Base-by-base conservation (phyloP, 225 moss, liverwort and hornwort species). In the Straminergon stramineum region DNA sequence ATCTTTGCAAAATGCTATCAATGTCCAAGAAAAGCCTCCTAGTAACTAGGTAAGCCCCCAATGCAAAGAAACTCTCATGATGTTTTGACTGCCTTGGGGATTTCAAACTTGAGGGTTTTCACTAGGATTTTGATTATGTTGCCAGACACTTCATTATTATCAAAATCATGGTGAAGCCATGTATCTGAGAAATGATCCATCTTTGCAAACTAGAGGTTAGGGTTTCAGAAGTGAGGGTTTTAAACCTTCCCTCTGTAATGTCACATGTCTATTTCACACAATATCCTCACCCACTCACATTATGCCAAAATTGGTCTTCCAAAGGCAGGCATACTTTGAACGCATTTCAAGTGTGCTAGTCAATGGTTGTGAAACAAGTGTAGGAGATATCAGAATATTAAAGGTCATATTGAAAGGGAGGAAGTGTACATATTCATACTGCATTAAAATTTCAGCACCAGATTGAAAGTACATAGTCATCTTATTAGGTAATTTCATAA, bases 1-100 rank as follows among this genome's bases (percentile, higher is more conserved):
- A 17, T 91, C 41, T 92, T 93, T 66, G 93, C 92, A 17, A 69
- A 71, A 65, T 93, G 93, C 83, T 93, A 85, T 67, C 92, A 93
- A 76, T 93, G 92, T 67, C 93, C 92, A 64, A 61, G 55, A 37
- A 89, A 83, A 88, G 31, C 22, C 53, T 32, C 88, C 27, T 68
- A 9, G 35, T 75, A 3, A 18, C 2, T 85, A 20, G n/a, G n/a
- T n/a, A n/a, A n/a, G 31, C 26, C 32, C 7, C 16, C 32, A 13
- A 13, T 76, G 34, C 21, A 34, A 34, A 52, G 23, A 78, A 78
- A 37, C 37, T 55, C 37, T 78, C 15, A 10, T 32, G 2, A 15
- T 3, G 2, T 15, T 78, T 35, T 1, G 9, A 55, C 55, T 55
- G 14, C 22, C 4, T 78, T 23, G 9, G 52, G 34, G 65, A 32